phyloP scores from a whole-genome alignment of 257 asterid genomes.

The Petrea volubilis region DNA sequence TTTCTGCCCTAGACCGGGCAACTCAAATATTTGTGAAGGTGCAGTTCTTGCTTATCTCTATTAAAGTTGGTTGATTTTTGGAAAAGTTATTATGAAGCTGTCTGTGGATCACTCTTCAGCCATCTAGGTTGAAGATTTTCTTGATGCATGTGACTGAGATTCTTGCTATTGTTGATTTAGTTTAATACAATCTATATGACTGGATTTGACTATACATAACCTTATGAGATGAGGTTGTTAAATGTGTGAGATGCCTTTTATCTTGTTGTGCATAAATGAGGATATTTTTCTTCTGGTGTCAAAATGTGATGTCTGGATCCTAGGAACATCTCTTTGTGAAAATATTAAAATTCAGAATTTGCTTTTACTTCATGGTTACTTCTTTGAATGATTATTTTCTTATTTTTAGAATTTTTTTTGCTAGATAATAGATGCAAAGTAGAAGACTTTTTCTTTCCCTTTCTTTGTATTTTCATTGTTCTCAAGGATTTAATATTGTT shows the following conservation, averaged over 20 bases:
- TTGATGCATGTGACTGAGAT: neutral
- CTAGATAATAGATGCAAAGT: neutral
- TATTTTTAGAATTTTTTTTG: neutral
- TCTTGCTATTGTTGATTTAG: neutral
- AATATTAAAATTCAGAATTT: neutral
- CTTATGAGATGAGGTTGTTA: neutral
- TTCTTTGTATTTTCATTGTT: neutral
- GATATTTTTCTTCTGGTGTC: neutral
- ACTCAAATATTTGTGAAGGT: constrained; percentile 78
- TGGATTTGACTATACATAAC: neutral
- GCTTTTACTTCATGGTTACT: neutral
- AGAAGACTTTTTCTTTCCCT: neutral
- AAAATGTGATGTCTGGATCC: neutral
- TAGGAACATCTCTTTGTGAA: neutral
- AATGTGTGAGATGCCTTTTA: neutral
- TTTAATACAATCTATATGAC: neutral
- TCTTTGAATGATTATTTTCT: neutral
- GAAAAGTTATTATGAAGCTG: neutral
- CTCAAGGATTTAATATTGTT: constrained; percentile 21
- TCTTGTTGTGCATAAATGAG: neutral
- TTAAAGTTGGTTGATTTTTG: constrained; percentile 12
- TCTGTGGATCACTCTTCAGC: neutral
- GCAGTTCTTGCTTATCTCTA: neutral
- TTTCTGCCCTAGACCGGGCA: constrained; percentile 76
- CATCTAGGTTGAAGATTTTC: neutral